A percentile compares a stretch with the other conserved stretches of the same genome.
Evolutionary conservation across 805 yeast species (phyloP).

Genomic region (Yamadazyma insecticola): DNA sequence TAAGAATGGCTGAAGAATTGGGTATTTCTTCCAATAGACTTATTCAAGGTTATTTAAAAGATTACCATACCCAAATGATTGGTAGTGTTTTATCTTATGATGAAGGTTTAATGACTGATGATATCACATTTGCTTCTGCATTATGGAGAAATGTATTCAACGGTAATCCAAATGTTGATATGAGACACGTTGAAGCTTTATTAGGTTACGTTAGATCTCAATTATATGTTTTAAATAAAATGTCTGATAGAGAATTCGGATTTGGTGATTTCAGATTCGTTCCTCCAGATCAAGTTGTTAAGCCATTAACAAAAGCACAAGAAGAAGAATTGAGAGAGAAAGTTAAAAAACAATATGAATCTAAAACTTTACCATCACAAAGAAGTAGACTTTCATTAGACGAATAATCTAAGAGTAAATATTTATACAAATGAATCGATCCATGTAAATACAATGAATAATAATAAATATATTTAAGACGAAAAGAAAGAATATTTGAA

Average conservation of each 20-base stretch:
- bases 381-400: slow-evolving; percentile 41
- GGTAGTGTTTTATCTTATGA: slow-evolving; percentile 90
- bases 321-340: slow-evolving; percentile 47
- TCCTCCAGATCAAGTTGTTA: slow-evolving; percentile 75
- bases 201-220: slow-evolving; percentile 90
- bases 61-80: slow-evolving; percentile 82
- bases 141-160: slow-evolving; percentile 89
- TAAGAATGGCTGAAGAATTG: slow-evolving; percentile 80
- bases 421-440: slow-evolving; percentile 4
- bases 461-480: slow-evolving; percentile 1
- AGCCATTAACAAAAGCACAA: slow-evolving; percentile 63
- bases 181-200: slow-evolving; percentile 78
- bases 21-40: slow-evolving; percentile 76
- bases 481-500: slow-evolving; percentile 1
- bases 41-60: slow-evolving; percentile 82
- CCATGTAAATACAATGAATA: not conserved
- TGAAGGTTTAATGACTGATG: slow-evolving; percentile 81
- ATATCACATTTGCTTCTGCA: slow-evolving; percentile 72
- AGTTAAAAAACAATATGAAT: slow-evolving; percentile 51
- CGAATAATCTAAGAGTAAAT: slow-evolving; percentile 31
- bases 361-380: slow-evolving; percentile 56
- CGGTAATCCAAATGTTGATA: slow-evolving; percentile 75
- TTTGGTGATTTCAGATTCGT: slow-evolving; percentile 84
- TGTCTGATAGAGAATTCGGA: slow-evolving; percentile 90
- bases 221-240: slow-evolving; percentile 76